Evolutionary conservation across 2,329 filamentous ascomycete species (phyloP).

Genomic region (Aspergillus phoenicis): DNA sequence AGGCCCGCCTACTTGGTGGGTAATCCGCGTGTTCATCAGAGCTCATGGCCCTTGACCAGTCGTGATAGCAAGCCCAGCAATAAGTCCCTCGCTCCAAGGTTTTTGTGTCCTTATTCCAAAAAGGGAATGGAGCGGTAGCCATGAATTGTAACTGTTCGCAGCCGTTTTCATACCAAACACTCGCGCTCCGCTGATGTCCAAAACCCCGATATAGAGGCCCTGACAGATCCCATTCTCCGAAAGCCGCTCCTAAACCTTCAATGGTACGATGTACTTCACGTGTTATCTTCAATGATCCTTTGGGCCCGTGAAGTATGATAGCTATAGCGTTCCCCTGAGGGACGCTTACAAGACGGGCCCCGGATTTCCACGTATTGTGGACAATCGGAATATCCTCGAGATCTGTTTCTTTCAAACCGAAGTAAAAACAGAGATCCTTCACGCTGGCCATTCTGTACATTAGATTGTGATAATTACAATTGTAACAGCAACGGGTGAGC

Average conservation of each 20-base stretch:
- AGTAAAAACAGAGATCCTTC: neutral
- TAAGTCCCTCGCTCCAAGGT: slow-evolving; percentile 12
- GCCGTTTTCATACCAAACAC: neutral
- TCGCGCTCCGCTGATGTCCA: too few relatives aligned
- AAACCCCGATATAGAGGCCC: too few relatives aligned
- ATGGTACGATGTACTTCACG: neutral
- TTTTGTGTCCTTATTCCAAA: slow-evolving; percentile 10
- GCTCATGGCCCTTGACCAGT: too few relatives aligned
- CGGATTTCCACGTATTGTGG: neutral
- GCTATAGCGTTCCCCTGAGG: slow-evolving; percentile 6
- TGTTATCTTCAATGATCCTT: neutral
- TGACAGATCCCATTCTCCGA: neutral
- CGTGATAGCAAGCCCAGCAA: slow-evolving; percentile 14
- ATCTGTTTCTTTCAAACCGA: neutral
- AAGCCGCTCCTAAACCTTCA: neutral
- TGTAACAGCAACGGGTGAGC: too few relatives aligned
- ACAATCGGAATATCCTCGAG: slow-evolving; percentile 9
- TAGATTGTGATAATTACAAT: too few relatives aligned
- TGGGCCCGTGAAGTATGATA: slow-evolving; percentile 1
- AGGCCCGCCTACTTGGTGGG: too few relatives aligned
- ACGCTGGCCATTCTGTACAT: too few relatives aligned
- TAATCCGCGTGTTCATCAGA: too few relatives aligned
- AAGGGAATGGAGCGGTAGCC: slow-evolving; percentile 12
- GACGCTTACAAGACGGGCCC: neutral
- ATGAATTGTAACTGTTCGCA: too few relatives aligned